A percentile compares a stretch with the other conserved stretches of the same genome.
These are phyloP conservation scores for Aspergillus novofumigatus DNA, from an alignment of 2,329 filamentous ascomycete species.

Conservation along the genomic window DNA sequence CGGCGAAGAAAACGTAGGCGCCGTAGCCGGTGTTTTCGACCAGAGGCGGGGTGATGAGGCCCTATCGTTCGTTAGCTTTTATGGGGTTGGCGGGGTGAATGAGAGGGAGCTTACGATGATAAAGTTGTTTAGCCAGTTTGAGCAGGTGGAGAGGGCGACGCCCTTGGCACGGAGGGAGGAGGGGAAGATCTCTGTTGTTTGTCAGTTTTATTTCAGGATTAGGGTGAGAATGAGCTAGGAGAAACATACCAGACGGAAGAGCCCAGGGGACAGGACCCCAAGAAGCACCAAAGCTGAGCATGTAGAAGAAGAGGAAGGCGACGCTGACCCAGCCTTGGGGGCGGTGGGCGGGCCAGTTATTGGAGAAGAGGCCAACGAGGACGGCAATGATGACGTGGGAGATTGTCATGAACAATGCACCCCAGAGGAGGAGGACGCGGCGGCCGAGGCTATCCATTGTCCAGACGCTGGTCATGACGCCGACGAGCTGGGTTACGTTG, in stretches of 20 bases:
- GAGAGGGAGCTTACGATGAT: constrained; percentile 45
- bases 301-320: constrained; percentile 59
- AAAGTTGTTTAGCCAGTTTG: constrained; percentile 64
- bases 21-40: constrained; percentile 54
- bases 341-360: constrained; percentile 49
- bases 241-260: constrained; percentile 33
- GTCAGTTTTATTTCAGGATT: constrained; percentile 7
- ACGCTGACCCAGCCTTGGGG: constrained; percentile 54
- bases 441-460: constrained; percentile 49
- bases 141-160: constrained; percentile 59
- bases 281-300: constrained; percentile 57
- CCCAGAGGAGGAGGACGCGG: constrained; percentile 44
- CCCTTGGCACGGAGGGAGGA: constrained; percentile 60
- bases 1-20: constrained; percentile 57
- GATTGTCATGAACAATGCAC: constrained; percentile 44
- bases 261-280: constrained; percentile 52
- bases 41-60: constrained; percentile 62
- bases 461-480: constrained; percentile 46
- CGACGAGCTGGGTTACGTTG: constrained; percentile 49
- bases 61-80: constrained; percentile 24
- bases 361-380: constrained; percentile 50
- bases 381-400: constrained; percentile 50
- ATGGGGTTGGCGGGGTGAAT: not conserved
- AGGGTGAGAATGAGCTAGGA: not conserved
- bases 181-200: constrained; percentile 59